These are phyloP conservation scores for Houttuynia cordata DNA, from an alignment of 164 flowering plant genomes.

Conservation along the genomic window DNA sequence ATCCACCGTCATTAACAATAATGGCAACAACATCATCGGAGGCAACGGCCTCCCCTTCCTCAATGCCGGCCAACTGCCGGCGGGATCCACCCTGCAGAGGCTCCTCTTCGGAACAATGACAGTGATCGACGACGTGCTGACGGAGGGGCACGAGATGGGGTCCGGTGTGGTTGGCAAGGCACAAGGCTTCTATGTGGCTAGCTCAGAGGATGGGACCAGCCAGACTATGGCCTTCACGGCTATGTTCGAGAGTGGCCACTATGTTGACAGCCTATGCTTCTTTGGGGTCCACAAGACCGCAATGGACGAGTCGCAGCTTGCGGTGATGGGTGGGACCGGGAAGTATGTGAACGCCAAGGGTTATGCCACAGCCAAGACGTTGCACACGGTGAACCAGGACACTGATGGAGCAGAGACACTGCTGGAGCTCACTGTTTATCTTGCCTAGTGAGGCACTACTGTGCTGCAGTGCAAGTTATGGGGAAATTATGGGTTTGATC, in stretches of 20 bases:
- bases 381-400: constrained; percentile 20
- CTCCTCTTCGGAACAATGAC: constrained; percentile 62
- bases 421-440: constrained; percentile 19
- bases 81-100: constrained; percentile 32
- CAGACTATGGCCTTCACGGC: constrained; percentile 51
- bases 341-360: constrained; percentile 62
- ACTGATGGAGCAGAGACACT: constrained; percentile 21
- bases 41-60: constrained; percentile 10
- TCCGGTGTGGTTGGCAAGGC: constrained; percentile 55
- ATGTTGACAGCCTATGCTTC: constrained; percentile 46
- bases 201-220: constrained; percentile 54
- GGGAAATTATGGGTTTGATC: too few species aligned
- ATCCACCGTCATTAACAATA: constrained; percentile 31
- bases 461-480: too few species aligned
- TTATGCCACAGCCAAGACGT: constrained; percentile 36
- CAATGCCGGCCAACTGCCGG: constrained; percentile 23
- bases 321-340: constrained; percentile 82
- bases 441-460: constrained; percentile 4
- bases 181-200: constrained; percentile 61
- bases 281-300: constrained; percentile 45
- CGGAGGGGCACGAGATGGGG: constrained; percentile 54
- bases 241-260: constrained; percentile 37
- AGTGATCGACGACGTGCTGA: constrained; percentile 55
- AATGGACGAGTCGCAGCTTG: constrained; percentile 43
- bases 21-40: constrained; percentile 33